Conservation (phyloP, 2,329 filamentous ascomycete genomes). For the Monilinia polystroma region DNA sequence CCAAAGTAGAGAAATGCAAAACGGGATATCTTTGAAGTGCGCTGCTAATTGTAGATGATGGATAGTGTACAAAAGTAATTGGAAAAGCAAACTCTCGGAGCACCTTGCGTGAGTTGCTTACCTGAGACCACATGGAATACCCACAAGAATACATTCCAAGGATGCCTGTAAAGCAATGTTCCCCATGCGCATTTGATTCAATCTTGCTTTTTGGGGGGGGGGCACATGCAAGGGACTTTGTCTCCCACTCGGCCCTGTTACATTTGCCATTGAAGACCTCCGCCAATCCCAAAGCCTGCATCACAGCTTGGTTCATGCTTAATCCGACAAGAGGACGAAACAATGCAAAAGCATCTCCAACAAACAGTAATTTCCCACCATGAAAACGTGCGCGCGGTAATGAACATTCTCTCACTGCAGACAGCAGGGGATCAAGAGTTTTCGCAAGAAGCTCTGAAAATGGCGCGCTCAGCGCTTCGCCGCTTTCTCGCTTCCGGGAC, state of each 20-base stretch:
- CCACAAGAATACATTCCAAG: too few species aligned
- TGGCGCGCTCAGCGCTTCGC: background rate
- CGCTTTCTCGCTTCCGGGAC: background rate
- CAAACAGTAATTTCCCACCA: conserved; percentile 7
- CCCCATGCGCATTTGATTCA: background rate
- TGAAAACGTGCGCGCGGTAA: background rate
- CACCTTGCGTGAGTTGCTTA: background rate
- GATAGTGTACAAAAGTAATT: background rate
- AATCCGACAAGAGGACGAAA: conserved; percentile 3
- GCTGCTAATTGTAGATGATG: background rate
- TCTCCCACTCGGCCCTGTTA: too few species aligned
- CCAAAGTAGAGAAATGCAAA: background rate
- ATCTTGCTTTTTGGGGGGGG: background rate
- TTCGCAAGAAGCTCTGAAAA: conserved; percentile 1
- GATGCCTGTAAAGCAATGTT: background rate
- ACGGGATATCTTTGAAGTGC: background rate
- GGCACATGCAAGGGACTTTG: background rate
- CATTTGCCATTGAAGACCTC: too few species aligned
- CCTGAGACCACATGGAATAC: background rate
- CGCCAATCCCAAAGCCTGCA: too few species aligned
- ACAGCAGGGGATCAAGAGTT: background rate
- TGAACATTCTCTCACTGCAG: background rate
- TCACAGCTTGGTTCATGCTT: too few species aligned
- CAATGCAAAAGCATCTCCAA: background rate
- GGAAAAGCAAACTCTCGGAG: background rate